A percentile compares a stretch with the other conserved stretches of the same genome.
Evolutionary conservation across 2,329 filamentous ascomycete genomes (phyloP).

Genomic region (Penicillium sp.): DNA sequence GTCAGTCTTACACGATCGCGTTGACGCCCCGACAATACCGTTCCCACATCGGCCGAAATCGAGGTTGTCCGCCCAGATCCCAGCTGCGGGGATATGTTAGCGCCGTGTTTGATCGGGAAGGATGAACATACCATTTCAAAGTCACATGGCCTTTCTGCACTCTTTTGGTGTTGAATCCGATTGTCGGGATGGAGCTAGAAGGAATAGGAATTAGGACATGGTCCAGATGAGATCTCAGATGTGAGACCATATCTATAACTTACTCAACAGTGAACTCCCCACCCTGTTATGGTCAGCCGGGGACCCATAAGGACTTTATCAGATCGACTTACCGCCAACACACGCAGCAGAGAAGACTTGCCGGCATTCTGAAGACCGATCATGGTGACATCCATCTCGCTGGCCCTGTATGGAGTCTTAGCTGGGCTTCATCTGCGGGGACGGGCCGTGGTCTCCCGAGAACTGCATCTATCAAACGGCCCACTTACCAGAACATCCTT

Average conservation of each 20-base stretch:
- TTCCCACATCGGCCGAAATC: conserved; percentile 99
- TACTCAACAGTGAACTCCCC: conserved; percentile 99
- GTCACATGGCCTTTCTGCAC: conserved; percentile 98
- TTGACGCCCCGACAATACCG: conserved; percentile 96
- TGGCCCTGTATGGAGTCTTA: conserved; percentile 64
- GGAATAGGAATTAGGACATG: conserved; percentile 9
- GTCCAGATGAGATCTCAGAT: background rate
- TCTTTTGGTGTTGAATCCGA: conserved; percentile 98
- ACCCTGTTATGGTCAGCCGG: conserved; percentile 57
- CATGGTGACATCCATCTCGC: conserved; percentile 99
- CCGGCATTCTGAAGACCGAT: conserved; percentile 97
- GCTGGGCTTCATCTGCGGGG: conserved; percentile 28
- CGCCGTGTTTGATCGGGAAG: background rate
- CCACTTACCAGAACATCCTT: conserved; percentile 87
- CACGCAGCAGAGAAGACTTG: conserved; percentile 90
- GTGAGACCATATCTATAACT: conserved; percentile 42
- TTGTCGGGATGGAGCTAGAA: conserved; percentile 89
- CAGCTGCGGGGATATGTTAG: conserved; percentile 54
- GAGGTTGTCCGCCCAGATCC: conserved; percentile 95
- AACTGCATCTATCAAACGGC: conserved; percentile 24
- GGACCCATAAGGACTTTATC: background rate
- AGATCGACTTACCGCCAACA: conserved; percentile 75
- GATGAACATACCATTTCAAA: conserved; percentile 71
- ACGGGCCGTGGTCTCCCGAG: conserved; percentile 34
- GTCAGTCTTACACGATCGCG: conserved; percentile 71